Base-by-base conservation (phyloP, 208 protist genomes). In the Acanthamoeba quina region DNA sequence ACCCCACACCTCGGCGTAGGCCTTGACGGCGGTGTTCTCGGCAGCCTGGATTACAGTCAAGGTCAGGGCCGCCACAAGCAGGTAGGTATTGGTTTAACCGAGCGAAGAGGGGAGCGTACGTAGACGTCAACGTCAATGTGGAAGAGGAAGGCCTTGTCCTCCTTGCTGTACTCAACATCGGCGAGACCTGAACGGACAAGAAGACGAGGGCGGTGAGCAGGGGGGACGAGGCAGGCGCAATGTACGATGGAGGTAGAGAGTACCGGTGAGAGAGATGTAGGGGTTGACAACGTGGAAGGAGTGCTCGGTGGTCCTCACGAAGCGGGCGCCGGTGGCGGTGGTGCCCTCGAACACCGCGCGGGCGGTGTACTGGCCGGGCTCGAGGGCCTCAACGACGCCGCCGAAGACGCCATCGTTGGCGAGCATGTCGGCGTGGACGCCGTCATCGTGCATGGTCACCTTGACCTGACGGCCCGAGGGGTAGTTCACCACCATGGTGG, bases 381-480 rank as follows among this genome's bases (percentile, higher is more conserved):
- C 94, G 15, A 37, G n/a, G 1, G 95, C 93, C 19, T 64, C 34
- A 13, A 95, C 5, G 1, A 80, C 56, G 37, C 24, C 95, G 47
- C 93, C 94, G 34, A 86, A 96, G 26, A 96, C 15, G 78, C 95
- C 95, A 70, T 96, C 95, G 10, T 95, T 52, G 24, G 92, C 78
- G 2, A 19, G 13, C 29, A 47, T 11, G 60, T 95, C 95, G 34
- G 37, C n/a, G 37, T 95, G 70, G 5, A 90, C 17, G 78, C 95
- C 95, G 80, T 96, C 95, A 44, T 96, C 95, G 66, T 56, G 68
- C 95, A 96, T 96, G 54, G 44, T n/a, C 74, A 96, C 52, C 0
- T 60, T 29, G 49, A 58, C 24, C 31, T 47, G 34, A 21, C 54
- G 26, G 34, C 41, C 37, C 13, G 60, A 90, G 24, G 41, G 41